Evolutionary conservation across 208 protist species (phyloP), one percentile per base, ranked within the genome.

Genomic region (Leishmania aethiopica): DNA sequence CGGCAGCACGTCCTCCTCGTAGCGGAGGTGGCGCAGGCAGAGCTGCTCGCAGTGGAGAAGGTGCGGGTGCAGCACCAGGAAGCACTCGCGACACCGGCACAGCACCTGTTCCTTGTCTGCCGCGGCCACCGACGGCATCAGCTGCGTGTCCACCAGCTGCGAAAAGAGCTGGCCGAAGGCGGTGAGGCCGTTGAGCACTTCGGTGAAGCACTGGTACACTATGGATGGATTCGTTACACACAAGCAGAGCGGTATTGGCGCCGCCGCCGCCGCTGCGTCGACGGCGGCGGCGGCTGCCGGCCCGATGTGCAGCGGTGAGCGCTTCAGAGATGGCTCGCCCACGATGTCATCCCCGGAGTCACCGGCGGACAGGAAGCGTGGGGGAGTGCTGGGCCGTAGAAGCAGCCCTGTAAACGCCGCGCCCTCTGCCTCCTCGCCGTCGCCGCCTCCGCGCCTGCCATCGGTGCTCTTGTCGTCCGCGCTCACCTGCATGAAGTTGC

Each of bases 1-100:
- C n/a, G 89, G 89, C 62, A 91, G 80, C n/a, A 92, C 78, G 74
- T 90, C 89, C 77, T 89, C 86, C 51, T 85, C 85, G 69, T 84
- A 83, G 75, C 80, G 76, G 40, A 88, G 75, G 75, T 80, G 75
- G 19, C 79, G 77, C n/a, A 88, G 73, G 67, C 75, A 85, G 57
- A 84, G 79, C 35, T 59, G 59, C 19, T 66, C 78, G 51, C 84
- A 88, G 66, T 62, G 80, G 17, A 88, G 72, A 17, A 88, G 73
- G 53, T 79, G 71, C 13, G 84, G 84, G 77, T 88, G 84, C 37
- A 88, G 73, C 53, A 28, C 55, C 32, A 84, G 53, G 51, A 88
- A 84, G 80, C 59, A 84, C 45, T 71, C 32, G 0, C 67, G 70
- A 60, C 78, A 82, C 40, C 78, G 62, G 37, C 60, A 51, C 40